Evolutionary conservation across 352 stramenopile species (phyloP), one percentile per base, ranked within the genome.

Genomic region (Globisporangium canariense): DNA sequence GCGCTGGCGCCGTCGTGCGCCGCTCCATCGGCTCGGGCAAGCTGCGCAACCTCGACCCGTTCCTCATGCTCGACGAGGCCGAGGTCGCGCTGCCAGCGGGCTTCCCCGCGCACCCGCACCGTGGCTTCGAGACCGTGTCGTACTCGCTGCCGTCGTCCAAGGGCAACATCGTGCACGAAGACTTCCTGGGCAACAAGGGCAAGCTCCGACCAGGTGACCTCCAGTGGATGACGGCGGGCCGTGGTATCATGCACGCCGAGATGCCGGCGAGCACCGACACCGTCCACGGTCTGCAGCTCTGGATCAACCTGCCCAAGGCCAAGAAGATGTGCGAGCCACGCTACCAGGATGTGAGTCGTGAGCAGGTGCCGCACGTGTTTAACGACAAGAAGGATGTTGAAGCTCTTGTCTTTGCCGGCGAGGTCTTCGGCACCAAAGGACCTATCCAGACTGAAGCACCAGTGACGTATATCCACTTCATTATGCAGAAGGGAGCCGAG

Each of bases 81-180:
- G 70, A 81, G 58, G 66, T 78, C 4, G 77, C 66, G 0, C 49
- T 84, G 1, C 76, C 89, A 1, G 88, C 91, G 28, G 91, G 91
- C 1, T 98, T 97, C 77, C 86, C 91, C 1, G 75, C 90, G 32
- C 93, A 98, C 78, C 89, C 90, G 25, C 93, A 98, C 73, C 71
- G 89, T 51, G 93, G 93, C 28, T 98, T 98, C 60, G 79, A 97
- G 55, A 98, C 91, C 1, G 76, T 98, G 1, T 97, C 93, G 22
- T 97, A 97, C 71, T 79, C 94, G 72, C 66, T 98, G 13, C 77
- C 77, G 28, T 73, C 67, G 0, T 81, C 74, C 4, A 76, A 89
- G 56, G 91, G 93, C 30, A 77, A 84, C 22, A 93, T 98, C 72
- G 63, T 67, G 0, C 93, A 98, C 68, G 76, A 93, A 51, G 92